Evolutionary conservation across 1,139 yeast genomes (phyloP), one percentile per base, ranked within the genome.

Genomic region (Zygoascus sp.): DNA sequence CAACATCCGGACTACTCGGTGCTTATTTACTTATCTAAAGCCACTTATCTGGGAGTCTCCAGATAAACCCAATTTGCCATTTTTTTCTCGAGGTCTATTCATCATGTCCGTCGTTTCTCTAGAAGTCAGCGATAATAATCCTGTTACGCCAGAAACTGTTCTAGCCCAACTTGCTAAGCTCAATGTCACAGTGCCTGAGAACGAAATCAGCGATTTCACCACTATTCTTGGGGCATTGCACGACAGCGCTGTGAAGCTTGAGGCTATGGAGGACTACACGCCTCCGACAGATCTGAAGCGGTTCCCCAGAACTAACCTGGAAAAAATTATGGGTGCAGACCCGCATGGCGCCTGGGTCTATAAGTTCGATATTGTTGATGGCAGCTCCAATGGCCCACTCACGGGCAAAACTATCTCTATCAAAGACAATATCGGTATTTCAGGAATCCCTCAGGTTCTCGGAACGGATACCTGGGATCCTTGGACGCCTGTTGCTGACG

Each of bases 331-430:
- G 21, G 43, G 37, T 13, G 10, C 37, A 10, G 43, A 40, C 32
- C 62, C 64, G 9, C 60, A 58, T 45, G 69, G 69, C 25, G 72
- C 69, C 1, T 68, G 72, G 72, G 71, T 69, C 11, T 62, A 65
- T 51, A 62, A 65, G 47, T 69, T 67, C 19, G 50, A 47, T 27
- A 61, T 62, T 2, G 63, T 68, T 39, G 65, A 66, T 44, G 70
- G 66, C 43, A 57, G 60, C 1, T 59, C 59, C 2, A 55, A 53
- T 20, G 52, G 57, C 9, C 57, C 60, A 2, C 53, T 68, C 20
- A 61, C 55, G 1, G 70, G 69, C 3, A 57, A 52, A 32, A 64
- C 67, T 2, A 53, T 68, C 34, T 64, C 67, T 42, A 52, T 66
- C 39, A 67, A 67, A 45, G 72, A 68, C 49, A 64, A 69, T 53